Conservation (phyloP, 2,329 filamentous ascomycete species). For the Aspergillus sp. region DNA sequence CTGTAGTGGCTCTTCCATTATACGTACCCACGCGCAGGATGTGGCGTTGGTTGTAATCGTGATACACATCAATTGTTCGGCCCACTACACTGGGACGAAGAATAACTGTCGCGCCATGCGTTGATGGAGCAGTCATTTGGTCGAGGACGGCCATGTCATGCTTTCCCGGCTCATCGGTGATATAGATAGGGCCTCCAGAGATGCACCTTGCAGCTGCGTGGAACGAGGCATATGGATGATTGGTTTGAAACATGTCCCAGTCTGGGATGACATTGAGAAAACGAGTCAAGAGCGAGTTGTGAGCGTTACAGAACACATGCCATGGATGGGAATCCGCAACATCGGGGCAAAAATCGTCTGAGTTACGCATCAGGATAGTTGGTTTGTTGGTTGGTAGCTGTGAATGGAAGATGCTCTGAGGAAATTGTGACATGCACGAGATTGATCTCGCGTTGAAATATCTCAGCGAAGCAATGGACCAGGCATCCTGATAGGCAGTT, state of each 20-base stretch:
- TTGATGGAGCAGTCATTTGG: conserved; percentile 74
- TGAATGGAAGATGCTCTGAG: conserved; percentile 79
- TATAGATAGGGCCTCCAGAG: conserved; percentile 87
- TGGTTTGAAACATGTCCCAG: conserved; percentile 71
- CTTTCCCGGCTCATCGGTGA: conserved; percentile 82
- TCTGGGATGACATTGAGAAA: conserved; percentile 85
- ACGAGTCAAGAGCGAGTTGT: conserved; percentile 77
- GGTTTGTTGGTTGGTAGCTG: conserved; percentile 74
- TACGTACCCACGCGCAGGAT: conserved; percentile 77
- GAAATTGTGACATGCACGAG: conserved; percentile 91
- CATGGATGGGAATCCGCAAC: conserved; percentile 78
- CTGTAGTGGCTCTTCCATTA: conserved; percentile 62
- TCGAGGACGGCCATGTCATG: conserved; percentile 71
- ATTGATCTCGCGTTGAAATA: conserved; percentile 76
- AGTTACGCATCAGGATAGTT: conserved; percentile 73
- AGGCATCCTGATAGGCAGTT: conserved; percentile 75
- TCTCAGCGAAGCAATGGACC: conserved; percentile 71
- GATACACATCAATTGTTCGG: conserved; percentile 68
- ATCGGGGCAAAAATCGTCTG: conserved; percentile 84
- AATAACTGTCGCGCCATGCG: conserved; percentile 69
- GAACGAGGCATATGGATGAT: conserved; percentile 67
- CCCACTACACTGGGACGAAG: conserved; percentile 73
- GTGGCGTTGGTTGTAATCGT: conserved; percentile 65
- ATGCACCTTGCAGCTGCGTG: conserved; percentile 88
- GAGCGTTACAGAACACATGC: conserved; percentile 93